Evolutionary conservation across 1,284 basidiomycete species (phyloP).

Genomic region (Leccinum pachyderme): DNA sequence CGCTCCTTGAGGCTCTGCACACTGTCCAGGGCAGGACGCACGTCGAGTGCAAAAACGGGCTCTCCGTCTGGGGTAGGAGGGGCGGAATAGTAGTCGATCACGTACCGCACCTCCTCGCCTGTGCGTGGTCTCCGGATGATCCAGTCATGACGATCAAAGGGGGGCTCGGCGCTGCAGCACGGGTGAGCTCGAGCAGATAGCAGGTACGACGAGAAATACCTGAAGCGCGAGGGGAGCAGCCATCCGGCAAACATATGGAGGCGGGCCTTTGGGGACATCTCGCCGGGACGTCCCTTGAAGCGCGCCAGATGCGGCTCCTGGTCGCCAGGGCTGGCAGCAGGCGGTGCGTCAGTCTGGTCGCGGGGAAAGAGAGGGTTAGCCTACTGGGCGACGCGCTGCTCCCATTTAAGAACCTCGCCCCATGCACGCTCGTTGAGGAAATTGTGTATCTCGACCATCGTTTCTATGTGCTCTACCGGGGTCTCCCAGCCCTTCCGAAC

Average conservation of each 20-base stretch:
- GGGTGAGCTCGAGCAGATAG: constrained; percentile 11
- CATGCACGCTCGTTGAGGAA: constrained; percentile 97
- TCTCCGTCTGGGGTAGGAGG: constrained; percentile 83
- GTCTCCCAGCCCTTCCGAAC: constrained; percentile 98
- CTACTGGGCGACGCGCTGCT: constrained; percentile 65
- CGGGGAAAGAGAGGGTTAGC: constrained; percentile 15
- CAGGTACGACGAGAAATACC: constrained; percentile 49
- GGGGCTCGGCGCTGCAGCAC: constrained; percentile 72
- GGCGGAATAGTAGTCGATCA: constrained; percentile 96
- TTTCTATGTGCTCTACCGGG: constrained; percentile 93
- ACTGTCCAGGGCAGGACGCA: constrained; percentile 85
- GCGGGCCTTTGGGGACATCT: constrained; percentile 86
- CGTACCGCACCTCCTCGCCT: constrained; percentile 83
- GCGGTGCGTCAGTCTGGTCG: neutral
- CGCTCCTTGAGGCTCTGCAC: constrained; percentile 72
- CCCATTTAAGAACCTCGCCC: constrained; percentile 95
- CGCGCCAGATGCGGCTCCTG: constrained; percentile 71
- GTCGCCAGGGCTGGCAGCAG: constrained; percentile 32
- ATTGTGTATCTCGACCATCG: constrained; percentile 98
- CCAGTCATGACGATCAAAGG: constrained; percentile 99
- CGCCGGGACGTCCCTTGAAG: constrained; percentile 90
- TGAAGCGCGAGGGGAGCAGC: constrained; percentile 87
- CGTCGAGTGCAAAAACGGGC: constrained; percentile 90
- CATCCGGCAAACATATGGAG: constrained; percentile 83
- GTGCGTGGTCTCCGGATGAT: constrained; percentile 75